Evolutionary conservation across 495 filamentous ascomycete species (phyloP).

Genomic region (Daldinia vernicosa): DNA sequence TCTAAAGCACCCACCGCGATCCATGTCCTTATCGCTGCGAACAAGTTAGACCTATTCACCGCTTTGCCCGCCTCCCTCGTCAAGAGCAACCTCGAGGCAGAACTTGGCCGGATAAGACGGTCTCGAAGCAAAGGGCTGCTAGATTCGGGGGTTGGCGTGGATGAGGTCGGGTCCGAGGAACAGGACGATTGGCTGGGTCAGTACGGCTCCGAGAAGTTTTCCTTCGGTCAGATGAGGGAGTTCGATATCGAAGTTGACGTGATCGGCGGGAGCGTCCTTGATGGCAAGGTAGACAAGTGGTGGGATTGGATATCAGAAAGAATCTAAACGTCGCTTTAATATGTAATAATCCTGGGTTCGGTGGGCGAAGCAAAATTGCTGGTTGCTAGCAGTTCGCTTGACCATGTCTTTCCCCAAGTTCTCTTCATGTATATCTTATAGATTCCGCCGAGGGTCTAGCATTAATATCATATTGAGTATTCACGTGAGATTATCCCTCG

Average conservation of each 20-base stretch:
- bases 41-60: slow-evolving; percentile 96
- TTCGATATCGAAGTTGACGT: slow-evolving; percentile 82
- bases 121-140: slow-evolving; percentile 82
- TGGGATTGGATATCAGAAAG: slow-evolving; percentile 79
- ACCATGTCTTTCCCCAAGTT: not conserved
- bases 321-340: slow-evolving; percentile 34
- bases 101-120: slow-evolving; percentile 80
- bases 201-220: slow-evolving; percentile 77
- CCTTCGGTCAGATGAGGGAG: slow-evolving; percentile 82
- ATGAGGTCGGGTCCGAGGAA: slow-evolving; percentile 65
- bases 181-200: slow-evolving; percentile 86
- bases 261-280: slow-evolving; percentile 77
- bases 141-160: slow-evolving; percentile 73
- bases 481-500: not conserved
- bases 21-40: slow-evolving; percentile 84
- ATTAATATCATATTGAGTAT: not conserved
- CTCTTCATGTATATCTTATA: not conserved
- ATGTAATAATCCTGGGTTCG: not conserved
- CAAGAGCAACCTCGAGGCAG: slow-evolving; percentile 76
- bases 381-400: not conserved
- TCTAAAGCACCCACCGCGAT: slow-evolving; percentile 69
- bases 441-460: not conserved
- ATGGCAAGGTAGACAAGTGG: slow-evolving; percentile 80
- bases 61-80: slow-evolving; percentile 85
- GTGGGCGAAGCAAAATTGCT: not conserved